Evolutionary conservation across 352 stramenopile genomes (phyloP).

Genomic region (Phytophthora foliorum): DNA sequence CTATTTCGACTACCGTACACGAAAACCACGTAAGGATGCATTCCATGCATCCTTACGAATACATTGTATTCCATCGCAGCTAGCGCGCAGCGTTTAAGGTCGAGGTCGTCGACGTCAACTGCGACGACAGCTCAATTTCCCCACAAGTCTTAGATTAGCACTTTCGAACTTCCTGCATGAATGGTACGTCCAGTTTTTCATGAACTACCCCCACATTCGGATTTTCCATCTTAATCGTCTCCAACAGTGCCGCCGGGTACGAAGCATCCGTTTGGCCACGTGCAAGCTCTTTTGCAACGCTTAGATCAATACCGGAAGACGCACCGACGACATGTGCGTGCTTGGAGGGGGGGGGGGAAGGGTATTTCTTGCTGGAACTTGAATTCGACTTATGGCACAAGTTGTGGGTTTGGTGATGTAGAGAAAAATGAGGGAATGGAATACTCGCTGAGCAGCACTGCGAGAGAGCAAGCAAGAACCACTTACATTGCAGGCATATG

Average conservation of each 20-base stretch:
- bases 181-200: constrained; percentile 21
- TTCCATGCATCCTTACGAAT: too few relatives aligned
- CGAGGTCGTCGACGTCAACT: constrained; percentile 34
- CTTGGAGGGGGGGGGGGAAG: constrained; percentile 23
- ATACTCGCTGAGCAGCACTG: constrained; percentile 2
- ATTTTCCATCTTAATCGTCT: constrained; percentile 17
- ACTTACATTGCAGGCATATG: too few relatives aligned
- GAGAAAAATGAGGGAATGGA: constrained; percentile 11
- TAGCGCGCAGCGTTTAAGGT: constrained; percentile 32
- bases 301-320: constrained; percentile 31
- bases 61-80: constrained; percentile 31
- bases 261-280: constrained; percentile 33
- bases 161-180: constrained; percentile 21
- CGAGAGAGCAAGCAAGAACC: constrained; percentile 11
- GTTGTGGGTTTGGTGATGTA: constrained; percentile 6
- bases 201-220: constrained; percentile 23
- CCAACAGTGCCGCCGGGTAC: constrained; percentile 12
- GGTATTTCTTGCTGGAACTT: constrained; percentile 26
- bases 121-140: too few relatives aligned
- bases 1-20: too few relatives aligned
- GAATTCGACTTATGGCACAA: too few relatives aligned
- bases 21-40: too few relatives aligned
- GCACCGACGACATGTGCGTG: constrained; percentile 33
- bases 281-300: constrained; percentile 24
- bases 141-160: too few relatives aligned